Evolutionary conservation across 2,329 filamentous ascomycete species (phyloP).

Genomic region (Penicillium sp.): DNA sequence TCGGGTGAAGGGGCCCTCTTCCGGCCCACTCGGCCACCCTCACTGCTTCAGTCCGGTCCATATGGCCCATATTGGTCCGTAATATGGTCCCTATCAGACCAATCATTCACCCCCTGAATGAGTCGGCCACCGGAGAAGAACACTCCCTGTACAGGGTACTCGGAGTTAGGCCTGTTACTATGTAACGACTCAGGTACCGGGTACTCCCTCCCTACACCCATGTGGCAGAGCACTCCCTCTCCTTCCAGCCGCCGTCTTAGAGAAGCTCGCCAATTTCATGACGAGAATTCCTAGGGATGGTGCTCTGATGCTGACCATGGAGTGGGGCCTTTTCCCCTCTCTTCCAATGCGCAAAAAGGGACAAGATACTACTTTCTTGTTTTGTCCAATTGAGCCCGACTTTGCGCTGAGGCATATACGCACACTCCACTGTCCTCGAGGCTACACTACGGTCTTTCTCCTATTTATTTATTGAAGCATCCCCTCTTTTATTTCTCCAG

Average conservation of each 20-base stretch:
- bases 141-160: constrained; percentile 17
- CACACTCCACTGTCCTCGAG: constrained; percentile 15
- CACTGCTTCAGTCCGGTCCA: constrained; percentile 17
- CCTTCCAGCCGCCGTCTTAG: constrained; percentile 10
- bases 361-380: constrained; percentile 4
- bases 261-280: constrained; percentile 23
- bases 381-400: constrained; percentile 12
- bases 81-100: constrained; percentile 1
- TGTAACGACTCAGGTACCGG: constrained; percentile 22
- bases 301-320: constrained; percentile 20
- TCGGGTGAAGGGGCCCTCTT: constrained; percentile 6
- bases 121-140: constrained; percentile 1
- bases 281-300: constrained; percentile 43
- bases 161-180: constrained; percentile 6
- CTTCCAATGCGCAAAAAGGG: background rate
- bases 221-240: constrained; percentile 4
- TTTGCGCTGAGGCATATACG: constrained; percentile 15
- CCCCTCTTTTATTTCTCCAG: constrained; percentile 2
- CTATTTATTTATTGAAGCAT: constrained; percentile 11
- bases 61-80: constrained; percentile 10
- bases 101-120: constrained; percentile 8
- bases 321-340: constrained; percentile 27
- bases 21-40: constrained; percentile 26
- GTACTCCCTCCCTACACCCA: constrained; percentile 9
- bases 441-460: constrained; percentile 1